Evolutionary conservation across 192 early-diverging fungal genomes (phyloP).

Genomic region (Pilobolus umbonatus): DNA sequence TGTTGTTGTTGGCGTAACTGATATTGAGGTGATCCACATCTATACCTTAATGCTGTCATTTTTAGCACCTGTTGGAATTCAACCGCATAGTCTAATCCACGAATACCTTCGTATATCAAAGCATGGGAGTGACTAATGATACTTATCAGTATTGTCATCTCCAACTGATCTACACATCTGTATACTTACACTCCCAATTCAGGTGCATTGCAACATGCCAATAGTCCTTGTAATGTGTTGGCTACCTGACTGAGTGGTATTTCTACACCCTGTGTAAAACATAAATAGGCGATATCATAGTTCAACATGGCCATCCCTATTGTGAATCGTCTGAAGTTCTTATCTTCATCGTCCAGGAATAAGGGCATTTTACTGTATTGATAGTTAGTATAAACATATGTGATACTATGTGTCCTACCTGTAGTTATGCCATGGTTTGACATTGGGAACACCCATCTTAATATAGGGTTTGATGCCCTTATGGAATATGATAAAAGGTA

Average conservation of each 20-base stretch:
- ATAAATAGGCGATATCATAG: slow-evolving; percentile 55
- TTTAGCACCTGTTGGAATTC: slow-evolving; percentile 28
- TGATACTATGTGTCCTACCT: too few relatives aligned
- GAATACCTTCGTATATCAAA: slow-evolving; percentile 9
- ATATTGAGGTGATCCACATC: background rate
- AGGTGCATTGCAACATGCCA: slow-evolving; percentile 39
- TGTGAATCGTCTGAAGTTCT: slow-evolving; percentile 37
- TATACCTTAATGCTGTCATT: slow-evolving; percentile 15
- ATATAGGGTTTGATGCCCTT: slow-evolving; percentile 19
- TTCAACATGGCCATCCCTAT: slow-evolving; percentile 49
- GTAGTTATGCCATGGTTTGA: too few relatives aligned
- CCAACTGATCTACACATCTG: background rate
- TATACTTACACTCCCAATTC: slow-evolving; percentile 46
- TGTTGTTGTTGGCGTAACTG: background rate
- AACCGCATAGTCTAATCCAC: slow-evolving; percentile 13
- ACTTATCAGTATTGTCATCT: background rate
- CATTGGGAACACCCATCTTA: too few relatives aligned
- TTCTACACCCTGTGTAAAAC: slow-evolving; percentile 51
- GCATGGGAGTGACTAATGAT: slow-evolving; percentile 27
- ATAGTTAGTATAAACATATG: slow-evolving; percentile 7
- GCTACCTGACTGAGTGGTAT: slow-evolving; percentile 40
- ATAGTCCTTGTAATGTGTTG: slow-evolving; percentile 46
- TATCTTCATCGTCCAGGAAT: slow-evolving; percentile 35
- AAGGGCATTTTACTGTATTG: slow-evolving; percentile 38
- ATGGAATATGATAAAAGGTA: slow-evolving; percentile 38